phyloP scores from a whole-genome alignment of 108 stramenopile genomes.

The Nannochloropsis oceanica region DNA sequence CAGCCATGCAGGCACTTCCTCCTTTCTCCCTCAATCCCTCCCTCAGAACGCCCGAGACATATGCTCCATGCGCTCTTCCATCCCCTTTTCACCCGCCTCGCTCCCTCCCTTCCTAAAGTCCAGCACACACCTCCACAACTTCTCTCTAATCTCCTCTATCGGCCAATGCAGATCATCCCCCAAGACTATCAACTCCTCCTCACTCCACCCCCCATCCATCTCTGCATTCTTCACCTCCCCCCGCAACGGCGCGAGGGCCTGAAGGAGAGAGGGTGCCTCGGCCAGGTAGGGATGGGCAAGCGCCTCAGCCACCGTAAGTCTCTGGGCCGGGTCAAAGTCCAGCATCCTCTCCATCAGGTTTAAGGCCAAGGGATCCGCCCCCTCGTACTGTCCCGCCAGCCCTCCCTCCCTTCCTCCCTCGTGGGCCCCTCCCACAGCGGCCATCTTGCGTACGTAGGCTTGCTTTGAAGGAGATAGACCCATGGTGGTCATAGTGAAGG shows the following conservation, averaged over 20 bases:
- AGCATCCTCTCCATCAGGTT: conserved; percentile 69
- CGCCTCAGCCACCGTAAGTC: conserved; percentile 73
- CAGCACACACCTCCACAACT: background rate
- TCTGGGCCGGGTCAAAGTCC: conserved; percentile 60
- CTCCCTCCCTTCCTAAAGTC: background rate
- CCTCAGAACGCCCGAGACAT: too few species aligned
- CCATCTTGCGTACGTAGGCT: background rate
- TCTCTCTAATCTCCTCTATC: background rate
- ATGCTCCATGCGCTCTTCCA: too few species aligned
- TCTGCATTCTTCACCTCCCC: background rate
- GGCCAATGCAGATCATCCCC: background rate
- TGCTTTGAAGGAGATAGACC: too few species aligned
- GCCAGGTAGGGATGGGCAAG: conserved; percentile 43
- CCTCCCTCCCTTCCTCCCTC: background rate
- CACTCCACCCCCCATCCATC: background rate
- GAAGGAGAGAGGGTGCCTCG: background rate
- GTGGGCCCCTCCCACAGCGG: background rate
- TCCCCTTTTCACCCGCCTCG: background rate
- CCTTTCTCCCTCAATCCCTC: too few species aligned
- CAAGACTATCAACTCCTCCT: background rate
- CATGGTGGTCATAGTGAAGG: too few species aligned
- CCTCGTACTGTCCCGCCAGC: too few species aligned
- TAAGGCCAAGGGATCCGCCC: conserved; percentile 42
- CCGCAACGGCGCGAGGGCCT: background rate
- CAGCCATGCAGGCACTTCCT: too few species aligned